Evolutionary conservation across 192 early-diverging fungal species (phyloP).

Genomic region (Backusella tuberculispora): DNA sequence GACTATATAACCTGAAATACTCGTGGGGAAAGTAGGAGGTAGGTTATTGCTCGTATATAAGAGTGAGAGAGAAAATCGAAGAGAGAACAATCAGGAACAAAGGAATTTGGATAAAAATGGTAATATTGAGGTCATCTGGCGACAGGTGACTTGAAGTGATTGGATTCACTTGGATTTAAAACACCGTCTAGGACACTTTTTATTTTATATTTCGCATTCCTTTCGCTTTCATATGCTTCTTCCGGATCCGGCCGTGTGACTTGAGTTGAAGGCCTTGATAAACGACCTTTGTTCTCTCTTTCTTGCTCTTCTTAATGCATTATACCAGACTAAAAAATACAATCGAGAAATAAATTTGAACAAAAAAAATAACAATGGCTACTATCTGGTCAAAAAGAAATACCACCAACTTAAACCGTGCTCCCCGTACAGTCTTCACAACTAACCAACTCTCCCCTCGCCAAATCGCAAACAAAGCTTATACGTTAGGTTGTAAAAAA

Average conservation of each 20-base stretch:
- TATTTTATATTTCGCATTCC: not conserved
- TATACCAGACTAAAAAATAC: conserved; percentile 19
- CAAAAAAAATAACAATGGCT: conserved; percentile 14
- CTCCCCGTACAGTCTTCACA: conserved; percentile 19
- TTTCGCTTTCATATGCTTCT: conserved; percentile 16
- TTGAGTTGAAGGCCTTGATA: conserved; percentile 5
- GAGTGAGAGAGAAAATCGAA: not conserved
- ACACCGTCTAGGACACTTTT: not conserved
- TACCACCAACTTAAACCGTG: conserved; percentile 14
- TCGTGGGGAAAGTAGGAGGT: conserved; percentile 3
- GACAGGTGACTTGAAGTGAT: not conserved
- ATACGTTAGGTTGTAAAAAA: conserved; percentile 31
- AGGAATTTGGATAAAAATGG: conserved; percentile 13
- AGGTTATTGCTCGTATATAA: not conserved
- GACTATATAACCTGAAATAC: too few relatives aligned
- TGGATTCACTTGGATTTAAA: conserved; percentile 13
- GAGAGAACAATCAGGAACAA: conserved; percentile 2
- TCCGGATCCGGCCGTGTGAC: conserved; percentile 13
- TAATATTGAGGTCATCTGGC: conserved; percentile 6
- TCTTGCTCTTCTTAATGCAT: conserved; percentile 6
- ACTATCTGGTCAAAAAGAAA: conserved; percentile 24
- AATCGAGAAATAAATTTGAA: not conserved
- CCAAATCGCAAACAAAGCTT: conserved; percentile 32
- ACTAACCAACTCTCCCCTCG: conserved; percentile 25
- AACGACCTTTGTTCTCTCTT: conserved; percentile 4